phyloP scores from a whole-genome alignment of 106 monocot genomes.

The Xerophyta viscosa region DNA sequence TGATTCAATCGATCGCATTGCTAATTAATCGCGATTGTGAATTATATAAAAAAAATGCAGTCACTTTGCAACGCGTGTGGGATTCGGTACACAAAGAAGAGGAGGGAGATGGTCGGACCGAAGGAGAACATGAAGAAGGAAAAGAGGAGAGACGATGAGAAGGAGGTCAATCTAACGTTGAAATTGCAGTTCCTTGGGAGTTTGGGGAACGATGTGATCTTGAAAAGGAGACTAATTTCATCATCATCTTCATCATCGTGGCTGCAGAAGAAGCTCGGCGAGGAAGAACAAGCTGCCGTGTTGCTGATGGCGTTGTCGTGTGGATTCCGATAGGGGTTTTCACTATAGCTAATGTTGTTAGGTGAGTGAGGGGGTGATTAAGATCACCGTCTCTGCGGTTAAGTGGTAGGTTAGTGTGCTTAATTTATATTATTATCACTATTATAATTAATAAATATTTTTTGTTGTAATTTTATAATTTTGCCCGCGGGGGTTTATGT shows the following conservation, averaged over 20 bases:
- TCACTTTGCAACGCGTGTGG: constrained; percentile 47
- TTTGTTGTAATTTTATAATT: no score
- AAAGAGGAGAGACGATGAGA: constrained; percentile 3
- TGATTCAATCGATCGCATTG: background rate
- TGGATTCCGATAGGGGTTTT: constrained; percentile 16
- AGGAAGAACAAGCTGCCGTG: constrained; percentile 30
- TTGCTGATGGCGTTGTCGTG: constrained; percentile 35
- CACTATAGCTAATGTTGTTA: no score
- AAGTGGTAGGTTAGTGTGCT: no score
- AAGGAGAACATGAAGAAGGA: constrained; percentile 1
- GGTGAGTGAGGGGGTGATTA: no score
- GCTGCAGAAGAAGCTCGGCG: constrained; percentile 11
- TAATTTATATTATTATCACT: no score
- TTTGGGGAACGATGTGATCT: constrained; percentile 6
- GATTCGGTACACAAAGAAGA: constrained; percentile 39
- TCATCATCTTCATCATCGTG: background rate
- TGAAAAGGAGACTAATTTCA: constrained; percentile 15
- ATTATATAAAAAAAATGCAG: no score
- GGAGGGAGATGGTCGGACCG: background rate
- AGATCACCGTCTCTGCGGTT: no score
- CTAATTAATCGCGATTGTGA: constrained; percentile 2
- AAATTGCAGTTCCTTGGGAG: constrained; percentile 10
- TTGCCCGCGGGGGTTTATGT: no score
- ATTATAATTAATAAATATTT: no score
- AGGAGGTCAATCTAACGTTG: background rate